Evolutionary conservation across 257 asterid genomes (phyloP).

Genomic region (Orobanche coerulescens): DNA sequence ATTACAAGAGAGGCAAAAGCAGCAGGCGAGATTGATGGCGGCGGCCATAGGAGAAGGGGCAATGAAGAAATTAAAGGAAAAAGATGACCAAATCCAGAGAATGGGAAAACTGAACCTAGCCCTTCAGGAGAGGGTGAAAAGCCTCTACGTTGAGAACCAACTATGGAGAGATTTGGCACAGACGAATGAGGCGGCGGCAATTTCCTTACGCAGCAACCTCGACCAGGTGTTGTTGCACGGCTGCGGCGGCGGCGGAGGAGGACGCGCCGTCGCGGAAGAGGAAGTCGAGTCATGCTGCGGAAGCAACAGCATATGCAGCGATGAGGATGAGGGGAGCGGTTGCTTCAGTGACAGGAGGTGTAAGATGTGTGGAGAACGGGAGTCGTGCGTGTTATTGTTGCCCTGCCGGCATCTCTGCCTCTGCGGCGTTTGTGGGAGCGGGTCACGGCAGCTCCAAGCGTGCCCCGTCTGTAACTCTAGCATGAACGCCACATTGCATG

Average conservation of each 20-base stretch:
- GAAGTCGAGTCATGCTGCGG: conserved; percentile 74
- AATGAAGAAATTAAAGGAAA: conserved; percentile 46
- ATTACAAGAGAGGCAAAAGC: conserved; percentile 62
- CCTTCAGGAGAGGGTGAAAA: conserved; percentile 52
- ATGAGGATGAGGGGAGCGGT: background rate
- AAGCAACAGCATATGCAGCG: conserved; percentile 28
- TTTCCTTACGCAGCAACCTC: conserved; percentile 49
- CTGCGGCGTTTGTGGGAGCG: conserved; percentile 65
- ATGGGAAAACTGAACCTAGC: conserved; percentile 48
- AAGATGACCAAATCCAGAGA: conserved; percentile 62
- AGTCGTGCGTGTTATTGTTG: conserved; percentile 57
- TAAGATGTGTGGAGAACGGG: conserved; percentile 51
- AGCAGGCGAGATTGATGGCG: conserved; percentile 37
- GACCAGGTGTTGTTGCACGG: conserved; percentile 56
- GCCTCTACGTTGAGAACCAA: conserved; percentile 52
- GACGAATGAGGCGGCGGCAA: conserved; percentile 70
- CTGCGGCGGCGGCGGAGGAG: conserved; percentile 19
- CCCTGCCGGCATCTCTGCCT: conserved; percentile 88
- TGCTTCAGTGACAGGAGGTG: conserved; percentile 30
- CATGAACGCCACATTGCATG: conserved; percentile 72
- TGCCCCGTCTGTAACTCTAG: conserved; percentile 65
- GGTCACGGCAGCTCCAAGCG: conserved; percentile 39
- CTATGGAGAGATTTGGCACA: conserved; percentile 66
- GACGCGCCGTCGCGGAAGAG: conserved; percentile 34
- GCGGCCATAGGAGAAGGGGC: conserved; percentile 50